Evolutionary conservation across 2,329 filamentous ascomycete genomes (phyloP).

Genomic region (Pseudogymnoascus sp.): DNA sequence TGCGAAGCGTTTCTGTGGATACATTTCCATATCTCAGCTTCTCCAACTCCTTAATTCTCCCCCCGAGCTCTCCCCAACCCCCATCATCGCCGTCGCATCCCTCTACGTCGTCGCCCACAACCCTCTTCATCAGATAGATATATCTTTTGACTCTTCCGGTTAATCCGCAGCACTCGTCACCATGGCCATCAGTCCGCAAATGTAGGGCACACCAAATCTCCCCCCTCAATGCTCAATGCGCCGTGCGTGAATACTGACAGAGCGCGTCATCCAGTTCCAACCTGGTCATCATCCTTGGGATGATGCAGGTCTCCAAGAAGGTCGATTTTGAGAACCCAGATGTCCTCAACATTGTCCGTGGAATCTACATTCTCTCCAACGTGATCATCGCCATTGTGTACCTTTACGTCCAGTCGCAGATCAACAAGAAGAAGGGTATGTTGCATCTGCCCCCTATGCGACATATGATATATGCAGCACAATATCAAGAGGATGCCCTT

Average conservation of each 20-base stretch:
- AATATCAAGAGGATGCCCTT: neutral
- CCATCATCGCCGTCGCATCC: constrained; percentile 4
- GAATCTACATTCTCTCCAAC: constrained; percentile 62
- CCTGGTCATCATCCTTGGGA: constrained; percentile 87
- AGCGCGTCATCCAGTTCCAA: constrained; percentile 60
- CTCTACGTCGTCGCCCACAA: neutral
- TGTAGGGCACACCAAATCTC: neutral
- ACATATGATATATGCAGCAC: neutral
- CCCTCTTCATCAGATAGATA: neutral
- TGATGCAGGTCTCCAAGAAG: constrained; percentile 98
- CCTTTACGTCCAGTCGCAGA: constrained; percentile 73
- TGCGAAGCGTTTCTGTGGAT: constrained; percentile 9
- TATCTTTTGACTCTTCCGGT: constrained; percentile 6
- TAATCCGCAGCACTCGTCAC: constrained; percentile 1
- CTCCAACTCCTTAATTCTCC: neutral
- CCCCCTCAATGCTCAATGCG: neutral
- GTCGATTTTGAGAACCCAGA: constrained; percentile 88
- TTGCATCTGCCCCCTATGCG: constrained; percentile 11
- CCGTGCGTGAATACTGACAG: constrained; percentile 15
- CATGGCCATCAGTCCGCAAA: constrained; percentile 6
- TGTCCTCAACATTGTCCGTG: constrained; percentile 57
- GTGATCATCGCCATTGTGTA: constrained; percentile 79
- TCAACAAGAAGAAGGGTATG: constrained; percentile 96
- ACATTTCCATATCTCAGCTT: constrained; percentile 1
- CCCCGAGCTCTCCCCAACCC: neutral